Percentiles rank a stretch among this genome's conserved stretches.
phyloP scores from a whole-genome alignment of 2,329 filamentous ascomycete species.

The Fusarium algeriense region DNA sequence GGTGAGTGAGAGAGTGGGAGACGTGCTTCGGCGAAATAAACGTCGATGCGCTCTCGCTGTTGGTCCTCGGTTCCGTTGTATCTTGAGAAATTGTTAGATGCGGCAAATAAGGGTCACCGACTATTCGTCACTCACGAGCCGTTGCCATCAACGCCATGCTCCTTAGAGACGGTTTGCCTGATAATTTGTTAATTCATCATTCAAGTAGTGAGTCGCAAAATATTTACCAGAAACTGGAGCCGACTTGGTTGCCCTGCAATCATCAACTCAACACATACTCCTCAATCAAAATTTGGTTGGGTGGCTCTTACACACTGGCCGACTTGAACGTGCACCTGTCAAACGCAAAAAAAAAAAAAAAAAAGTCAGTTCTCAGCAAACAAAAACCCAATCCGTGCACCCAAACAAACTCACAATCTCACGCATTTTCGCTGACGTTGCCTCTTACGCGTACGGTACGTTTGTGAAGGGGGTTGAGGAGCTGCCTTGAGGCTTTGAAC shows the following conservation, averaged over 20 bases:
- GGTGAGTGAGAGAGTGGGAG: not conserved
- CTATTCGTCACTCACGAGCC: constrained; percentile 73
- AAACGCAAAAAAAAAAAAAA: constrained; percentile 44
- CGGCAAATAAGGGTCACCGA: constrained; percentile 8
- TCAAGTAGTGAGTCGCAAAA: not conserved
- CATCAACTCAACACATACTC: constrained; percentile 29
- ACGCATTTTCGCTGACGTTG: constrained; percentile 56
- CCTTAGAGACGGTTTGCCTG: constrained; percentile 81
- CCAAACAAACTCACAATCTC: constrained; percentile 70
- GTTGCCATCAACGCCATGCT: constrained; percentile 96
- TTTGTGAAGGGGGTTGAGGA: not conserved
- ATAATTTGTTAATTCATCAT: not conserved
- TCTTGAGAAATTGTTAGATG: constrained; percentile 19
- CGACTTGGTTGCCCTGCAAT: constrained; percentile 97
- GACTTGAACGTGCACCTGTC: constrained; percentile 98
- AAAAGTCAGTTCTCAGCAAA: no score
- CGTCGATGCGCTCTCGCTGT: constrained; percentile 99
- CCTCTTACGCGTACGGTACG: constrained; percentile 9
- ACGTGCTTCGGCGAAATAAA: constrained; percentile 89
- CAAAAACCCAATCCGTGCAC: not conserved
- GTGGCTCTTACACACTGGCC: constrained; percentile 87
- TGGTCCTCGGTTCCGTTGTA: constrained; percentile 97
- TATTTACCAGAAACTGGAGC: constrained; percentile 90
- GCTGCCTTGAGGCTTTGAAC: constrained; percentile 15
- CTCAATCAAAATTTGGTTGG: constrained; percentile 51